Percentiles rank a stretch among this genome's conserved stretches.
Evolutionary conservation across 1,284 basidiomycete species (phyloP).

Genomic region (Irpex sp.): DNA sequence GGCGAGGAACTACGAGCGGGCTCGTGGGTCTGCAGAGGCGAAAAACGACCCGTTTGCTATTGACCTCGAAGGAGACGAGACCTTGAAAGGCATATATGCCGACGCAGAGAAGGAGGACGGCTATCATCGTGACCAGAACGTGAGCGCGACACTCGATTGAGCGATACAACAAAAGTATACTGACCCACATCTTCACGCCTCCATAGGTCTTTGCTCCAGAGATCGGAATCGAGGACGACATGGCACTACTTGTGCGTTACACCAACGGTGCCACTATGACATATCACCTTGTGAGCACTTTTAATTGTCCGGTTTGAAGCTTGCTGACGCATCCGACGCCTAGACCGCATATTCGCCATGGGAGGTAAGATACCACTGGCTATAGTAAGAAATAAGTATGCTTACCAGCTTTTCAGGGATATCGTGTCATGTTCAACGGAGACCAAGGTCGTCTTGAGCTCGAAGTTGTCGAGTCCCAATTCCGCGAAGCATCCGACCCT

Average conservation of each 20-base stretch:
- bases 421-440: slow-evolving; percentile 51
- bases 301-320: neutral
- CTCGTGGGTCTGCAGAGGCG: slow-evolving; percentile 37
- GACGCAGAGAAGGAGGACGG: slow-evolving; percentile 41
- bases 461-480: slow-evolving; percentile 44
- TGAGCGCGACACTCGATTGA: slow-evolving; percentile 14
- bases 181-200: neutral
- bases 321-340: neutral
- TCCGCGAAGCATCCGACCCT: slow-evolving; percentile 27
- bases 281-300: slow-evolving; percentile 38
- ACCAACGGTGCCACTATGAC: slow-evolving; percentile 46
- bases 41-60: slow-evolving; percentile 47
- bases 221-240: slow-evolving; percentile 53
- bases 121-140: slow-evolving; percentile 37
- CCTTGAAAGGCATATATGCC: slow-evolving; percentile 41
- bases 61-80: slow-evolving; percentile 40
- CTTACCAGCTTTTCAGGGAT: slow-evolving; percentile 26
- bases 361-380: slow-evolving; percentile 24
- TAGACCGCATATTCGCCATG: slow-evolving; percentile 37
- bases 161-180: neutral
- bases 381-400: neutral
- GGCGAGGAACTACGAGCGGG: slow-evolving; percentile 43
- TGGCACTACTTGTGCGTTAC: slow-evolving; percentile 46
- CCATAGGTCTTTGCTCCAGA: slow-evolving; percentile 42
- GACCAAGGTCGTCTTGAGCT: slow-evolving; percentile 48